Base-by-base conservation (phyloP, 192 early-diverging fungal species). In the Linnemannia elongata region DNA sequence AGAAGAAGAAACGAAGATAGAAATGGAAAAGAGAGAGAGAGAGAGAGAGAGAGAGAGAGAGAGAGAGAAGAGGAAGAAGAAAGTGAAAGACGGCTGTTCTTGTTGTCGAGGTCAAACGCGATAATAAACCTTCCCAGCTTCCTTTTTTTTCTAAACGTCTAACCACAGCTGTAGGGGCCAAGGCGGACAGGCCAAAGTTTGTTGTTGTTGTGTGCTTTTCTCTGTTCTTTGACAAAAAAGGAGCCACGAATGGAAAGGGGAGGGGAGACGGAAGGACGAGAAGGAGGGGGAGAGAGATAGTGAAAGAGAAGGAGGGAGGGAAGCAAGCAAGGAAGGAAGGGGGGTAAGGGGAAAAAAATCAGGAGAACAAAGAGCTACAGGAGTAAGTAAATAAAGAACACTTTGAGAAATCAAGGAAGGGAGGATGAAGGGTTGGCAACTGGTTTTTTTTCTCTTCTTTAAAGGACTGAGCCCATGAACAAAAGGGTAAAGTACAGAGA, bases 101-200 rank as follows among this genome's bases (percentile, higher is more conserved):
- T 66, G 30, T 66, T 66, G 60, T 66, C 60, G 60, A 66, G n/a
- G 60, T 17, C 60, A 66, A 66, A 66, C 60, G 60, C 60, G 60
- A 66, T 66, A 66, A 66, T 66, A 66, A 66, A 66, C 60, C 60
- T 66, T 66, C 60, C 60, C 60, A 35, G 60, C 27, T 33, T 49
- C 17, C 17, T 22, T 66, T 66, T 63, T 30, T 33, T 33, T 12
- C 27, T 66, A 33, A 66, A 66, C 60, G 60, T 66, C 30, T 15
- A 66, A 66, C 60, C 60, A 66, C 60, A 33, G 27, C 60, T 66
- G 60, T 66, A 66, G 60, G 60, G 60, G 30, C 52, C 3, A 60
- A 27, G 57, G 57, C 57, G n/a, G 27, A 66, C 12, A 66, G 12
- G 13, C 27, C 12, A 13, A 66, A 66, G 30, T 30, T 30, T 66